Conservation (phyloP, 2,329 filamentous ascomycete genomes). For the Dothistroma septosporum region DNA sequence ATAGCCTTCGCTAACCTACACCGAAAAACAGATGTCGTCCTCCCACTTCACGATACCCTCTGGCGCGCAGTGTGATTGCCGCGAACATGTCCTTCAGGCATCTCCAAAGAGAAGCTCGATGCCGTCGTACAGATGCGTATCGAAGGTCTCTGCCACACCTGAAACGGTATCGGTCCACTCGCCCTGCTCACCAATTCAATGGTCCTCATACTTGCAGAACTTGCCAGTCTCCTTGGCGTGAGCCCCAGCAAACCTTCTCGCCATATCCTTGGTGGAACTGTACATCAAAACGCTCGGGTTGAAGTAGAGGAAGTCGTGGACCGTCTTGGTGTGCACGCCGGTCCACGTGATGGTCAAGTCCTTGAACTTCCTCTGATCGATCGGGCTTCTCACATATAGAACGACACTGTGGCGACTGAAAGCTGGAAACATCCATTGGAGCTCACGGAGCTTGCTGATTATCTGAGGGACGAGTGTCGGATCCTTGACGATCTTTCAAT, state of each 20-base stretch:
- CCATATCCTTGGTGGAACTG: not conserved
- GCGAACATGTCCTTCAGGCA: no score
- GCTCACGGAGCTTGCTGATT: not conserved
- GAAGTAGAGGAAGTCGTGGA: not conserved
- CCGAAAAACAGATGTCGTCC: no score
- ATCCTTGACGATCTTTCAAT: not conserved
- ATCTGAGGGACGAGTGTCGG: slow-evolving; percentile 3
- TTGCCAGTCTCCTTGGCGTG: not conserved
- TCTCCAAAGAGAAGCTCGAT: not conserved
- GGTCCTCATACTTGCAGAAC: not conserved
- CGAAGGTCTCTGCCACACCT: not conserved
- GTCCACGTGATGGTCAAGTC: not conserved
- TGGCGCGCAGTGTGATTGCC: no score
- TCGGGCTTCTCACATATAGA: not conserved
- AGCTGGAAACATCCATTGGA: not conserved
- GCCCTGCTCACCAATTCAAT: not conserved
- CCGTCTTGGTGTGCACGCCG: not conserved
- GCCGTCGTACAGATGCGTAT: not conserved
- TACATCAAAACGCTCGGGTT: not conserved
- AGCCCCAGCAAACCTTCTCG: not conserved
- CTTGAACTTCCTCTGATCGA: not conserved
- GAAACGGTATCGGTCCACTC: not conserved
- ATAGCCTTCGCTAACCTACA: no score
- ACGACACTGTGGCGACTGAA: not conserved
- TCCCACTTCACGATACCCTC: no score